These are phyloP conservation scores for Termitomyces heimii DNA, from an alignment of 768 basidiomycete species.

Conservation along the genomic window DNA sequence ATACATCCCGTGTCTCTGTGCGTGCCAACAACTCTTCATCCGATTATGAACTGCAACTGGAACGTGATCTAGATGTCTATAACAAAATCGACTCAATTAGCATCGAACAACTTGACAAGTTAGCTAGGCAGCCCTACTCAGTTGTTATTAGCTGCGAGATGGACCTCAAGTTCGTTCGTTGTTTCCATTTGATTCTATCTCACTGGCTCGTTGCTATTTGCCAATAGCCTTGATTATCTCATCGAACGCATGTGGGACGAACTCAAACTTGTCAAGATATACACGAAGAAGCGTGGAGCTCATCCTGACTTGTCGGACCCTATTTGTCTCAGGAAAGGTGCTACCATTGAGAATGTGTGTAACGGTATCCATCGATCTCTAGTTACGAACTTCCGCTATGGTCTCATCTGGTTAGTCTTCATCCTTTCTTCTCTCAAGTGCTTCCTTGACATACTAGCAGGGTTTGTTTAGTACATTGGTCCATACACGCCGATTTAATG, in stretches of 20 bases:
- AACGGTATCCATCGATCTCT: constrained; percentile 90
- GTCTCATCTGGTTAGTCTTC: constrained; percentile 75
- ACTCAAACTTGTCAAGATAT: constrained; percentile 81
- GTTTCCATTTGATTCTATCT: background rate
- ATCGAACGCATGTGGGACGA: constrained; percentile 78
- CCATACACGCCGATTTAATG: background rate
- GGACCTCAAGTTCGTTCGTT: constrained; percentile 67
- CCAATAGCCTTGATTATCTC: constrained; percentile 58
- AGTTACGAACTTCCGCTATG: constrained; percentile 89
- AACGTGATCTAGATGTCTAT: constrained; percentile 63
- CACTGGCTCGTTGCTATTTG: constrained; percentile 1
- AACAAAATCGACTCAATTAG: constrained; percentile 95
- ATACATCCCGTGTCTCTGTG: constrained; percentile 91
- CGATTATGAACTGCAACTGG: background rate
- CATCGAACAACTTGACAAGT: constrained; percentile 75
- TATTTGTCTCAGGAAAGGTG: constrained; percentile 84
- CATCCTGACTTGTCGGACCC: constrained; percentile 91
- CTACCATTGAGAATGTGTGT: constrained; percentile 93
- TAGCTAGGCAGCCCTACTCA: constrained; percentile 75
- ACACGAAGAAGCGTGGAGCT: constrained; percentile 96
- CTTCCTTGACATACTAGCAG: background rate
- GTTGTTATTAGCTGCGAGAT: constrained; percentile 98
- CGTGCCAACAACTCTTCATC: constrained; percentile 18
- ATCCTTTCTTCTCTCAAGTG: background rate
- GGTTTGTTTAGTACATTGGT: constrained; percentile 1